Conservation (phyloP, 148 eudicot genomes). For the Gaultheria prostrata region DNA sequence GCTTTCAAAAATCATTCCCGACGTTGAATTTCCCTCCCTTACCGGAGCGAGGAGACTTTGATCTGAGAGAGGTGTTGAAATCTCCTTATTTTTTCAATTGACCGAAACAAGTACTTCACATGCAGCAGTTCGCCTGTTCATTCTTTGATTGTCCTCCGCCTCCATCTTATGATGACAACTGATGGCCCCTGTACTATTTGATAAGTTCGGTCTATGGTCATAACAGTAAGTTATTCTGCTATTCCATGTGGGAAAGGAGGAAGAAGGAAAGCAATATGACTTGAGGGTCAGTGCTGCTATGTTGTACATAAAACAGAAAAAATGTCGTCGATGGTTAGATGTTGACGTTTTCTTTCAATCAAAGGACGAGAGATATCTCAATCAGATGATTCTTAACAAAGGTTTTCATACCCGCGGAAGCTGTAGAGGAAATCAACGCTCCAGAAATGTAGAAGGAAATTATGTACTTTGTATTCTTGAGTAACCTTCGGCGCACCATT, state of each 20-base stretch:
- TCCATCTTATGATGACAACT: neutral
- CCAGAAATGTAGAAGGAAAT: conserved; percentile 5
- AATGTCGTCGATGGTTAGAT: neutral
- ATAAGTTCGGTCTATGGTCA: neutral
- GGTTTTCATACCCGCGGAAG: neutral
- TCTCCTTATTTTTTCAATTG: conserved; percentile 91
- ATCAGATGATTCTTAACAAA: neutral
- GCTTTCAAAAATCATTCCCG: conserved; percentile 73
- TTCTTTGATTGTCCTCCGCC: neutral
- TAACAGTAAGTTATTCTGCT: neutral
- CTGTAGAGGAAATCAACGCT: neutral
- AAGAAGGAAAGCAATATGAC: neutral
- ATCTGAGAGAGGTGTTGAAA: conserved; percentile 68
- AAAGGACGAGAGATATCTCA: neutral
- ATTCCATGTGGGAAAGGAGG: neutral
- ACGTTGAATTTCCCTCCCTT: conserved; percentile 69
- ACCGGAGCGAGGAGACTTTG: conserved; percentile 93
- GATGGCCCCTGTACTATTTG: neutral
- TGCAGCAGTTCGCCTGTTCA: neutral
- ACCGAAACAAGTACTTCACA: conserved; percentile 3
- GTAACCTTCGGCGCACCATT: neutral
- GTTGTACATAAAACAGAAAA: conserved; percentile 10
- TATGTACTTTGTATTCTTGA: neutral
- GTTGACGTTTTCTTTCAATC: neutral
- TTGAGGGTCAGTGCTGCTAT: neutral